Conservation (phyloP, 371 early-diverging fungal genomes). For the Mortierella sp. region DNA sequence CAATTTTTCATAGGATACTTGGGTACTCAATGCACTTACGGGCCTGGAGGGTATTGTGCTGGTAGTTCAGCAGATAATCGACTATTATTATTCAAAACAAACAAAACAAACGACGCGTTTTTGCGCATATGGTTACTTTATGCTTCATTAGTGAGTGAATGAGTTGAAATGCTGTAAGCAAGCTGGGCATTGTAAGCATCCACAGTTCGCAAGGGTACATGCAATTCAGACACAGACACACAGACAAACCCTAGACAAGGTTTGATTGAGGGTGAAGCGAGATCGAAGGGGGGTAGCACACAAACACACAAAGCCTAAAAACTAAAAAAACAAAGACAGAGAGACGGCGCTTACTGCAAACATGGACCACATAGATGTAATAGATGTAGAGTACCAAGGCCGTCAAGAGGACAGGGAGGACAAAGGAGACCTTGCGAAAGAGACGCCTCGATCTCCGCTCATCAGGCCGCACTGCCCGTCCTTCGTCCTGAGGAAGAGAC, state of each 20-base stretch:
- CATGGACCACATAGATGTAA: constrained; percentile 52
- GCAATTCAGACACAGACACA: not conserved
- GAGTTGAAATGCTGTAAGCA: constrained; percentile 12
- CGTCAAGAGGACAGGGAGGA: constrained; percentile 48
- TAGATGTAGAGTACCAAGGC: constrained; percentile 51
- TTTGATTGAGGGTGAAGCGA: not conserved
- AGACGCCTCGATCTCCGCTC: constrained; percentile 15
- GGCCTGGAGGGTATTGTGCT: constrained; percentile 17
- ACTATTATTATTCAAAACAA: constrained; percentile 5
- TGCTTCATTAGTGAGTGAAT: not conserved
- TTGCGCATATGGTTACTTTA: too few relatives aligned
- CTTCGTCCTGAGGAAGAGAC: constrained; percentile 1
- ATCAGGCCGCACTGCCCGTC: not conserved
- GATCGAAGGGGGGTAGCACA: not conserved
- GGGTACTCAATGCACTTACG: constrained; percentile 5
- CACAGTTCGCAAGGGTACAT: not conserved
- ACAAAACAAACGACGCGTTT: not conserved
- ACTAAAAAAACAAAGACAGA: not conserved
- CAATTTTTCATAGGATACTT: not conserved
- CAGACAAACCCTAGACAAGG: not conserved
- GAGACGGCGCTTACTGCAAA: constrained; percentile 49
- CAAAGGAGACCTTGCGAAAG: constrained; percentile 21
- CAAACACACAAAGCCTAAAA: not conserved
- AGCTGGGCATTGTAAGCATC: not conserved
- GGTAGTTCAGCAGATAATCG: constrained; percentile 11